Conservation (phyloP, 2,329 filamentous ascomycete genomes). For the Aspergillus quadrilineatus region DNA sequence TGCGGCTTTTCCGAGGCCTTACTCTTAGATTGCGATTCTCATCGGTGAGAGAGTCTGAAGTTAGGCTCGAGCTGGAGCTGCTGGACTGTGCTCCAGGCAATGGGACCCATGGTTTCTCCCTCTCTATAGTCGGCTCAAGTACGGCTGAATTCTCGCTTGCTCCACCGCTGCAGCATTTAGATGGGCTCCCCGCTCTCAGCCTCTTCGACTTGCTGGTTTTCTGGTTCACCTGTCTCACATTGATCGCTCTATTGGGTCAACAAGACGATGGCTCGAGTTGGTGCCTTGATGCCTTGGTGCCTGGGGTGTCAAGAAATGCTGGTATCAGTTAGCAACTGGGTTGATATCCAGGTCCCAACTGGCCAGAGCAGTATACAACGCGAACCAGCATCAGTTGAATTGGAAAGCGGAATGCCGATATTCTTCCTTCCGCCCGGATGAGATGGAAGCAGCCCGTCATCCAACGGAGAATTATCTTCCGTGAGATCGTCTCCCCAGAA, state of each 20-base stretch:
- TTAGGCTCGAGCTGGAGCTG: background rate
- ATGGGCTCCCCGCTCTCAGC: background rate
- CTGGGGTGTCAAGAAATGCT: background rate
- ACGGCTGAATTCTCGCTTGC: background rate
- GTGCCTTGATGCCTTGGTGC: background rate
- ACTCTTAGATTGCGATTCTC: background rate
- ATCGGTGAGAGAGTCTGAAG: background rate
- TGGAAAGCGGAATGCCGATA: background rate
- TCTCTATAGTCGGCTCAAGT: background rate
- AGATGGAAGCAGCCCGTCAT: slow-evolving; percentile 9
- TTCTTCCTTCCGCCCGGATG: background rate
- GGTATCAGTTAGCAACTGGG: too few species aligned
- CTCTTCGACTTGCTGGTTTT: background rate
- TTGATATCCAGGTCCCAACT: background rate
- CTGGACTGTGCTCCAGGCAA: background rate
- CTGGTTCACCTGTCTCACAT: background rate
- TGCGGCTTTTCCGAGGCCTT: background rate
- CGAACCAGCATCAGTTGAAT: background rate
- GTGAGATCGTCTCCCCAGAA: background rate
- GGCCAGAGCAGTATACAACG: background rate
- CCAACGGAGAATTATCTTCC: slow-evolving; percentile 22
- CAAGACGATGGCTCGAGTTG: background rate
- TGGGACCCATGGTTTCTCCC: background rate
- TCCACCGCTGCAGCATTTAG: background rate
- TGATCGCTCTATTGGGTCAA: background rate